Evolutionary conservation across 257 asterid species (phyloP).

Genomic region (Pogostemon cablin): DNA sequence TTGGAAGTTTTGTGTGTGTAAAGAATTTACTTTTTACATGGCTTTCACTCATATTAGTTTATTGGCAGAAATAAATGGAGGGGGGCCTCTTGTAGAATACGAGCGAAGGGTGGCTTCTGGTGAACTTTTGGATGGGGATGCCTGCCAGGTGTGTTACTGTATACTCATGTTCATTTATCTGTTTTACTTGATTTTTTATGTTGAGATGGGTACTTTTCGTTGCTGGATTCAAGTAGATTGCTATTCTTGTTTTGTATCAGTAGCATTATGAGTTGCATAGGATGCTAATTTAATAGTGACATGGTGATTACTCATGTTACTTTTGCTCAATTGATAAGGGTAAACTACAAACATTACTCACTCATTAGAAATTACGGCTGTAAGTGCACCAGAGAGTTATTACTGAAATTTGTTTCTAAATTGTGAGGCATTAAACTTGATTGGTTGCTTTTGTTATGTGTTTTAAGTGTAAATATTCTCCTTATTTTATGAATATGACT

Average conservation of each 20-base stretch:
- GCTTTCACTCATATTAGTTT: conserved; percentile 30
- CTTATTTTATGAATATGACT: background rate
- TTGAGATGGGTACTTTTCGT: conserved; percentile 12
- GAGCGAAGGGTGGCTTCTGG: conserved; percentile 81
- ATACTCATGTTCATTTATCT: background rate
- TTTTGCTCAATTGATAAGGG: conserved; percentile 1
- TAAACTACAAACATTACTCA: background rate
- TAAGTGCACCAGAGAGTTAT: background rate
- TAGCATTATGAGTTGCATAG: background rate
- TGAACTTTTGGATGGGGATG: conserved; percentile 87
- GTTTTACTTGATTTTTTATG: conserved; percentile 1
- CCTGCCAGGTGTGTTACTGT: conserved; percentile 61
- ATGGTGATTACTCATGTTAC: background rate
- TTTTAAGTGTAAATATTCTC: background rate
- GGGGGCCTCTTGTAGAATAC: conserved; percentile 86
- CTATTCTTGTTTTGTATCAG: background rate
- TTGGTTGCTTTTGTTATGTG: background rate
- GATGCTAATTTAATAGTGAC: background rate
- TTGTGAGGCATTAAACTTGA: background rate
- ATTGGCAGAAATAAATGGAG: conserved; percentile 51
- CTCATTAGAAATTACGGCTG: conserved; percentile 5
- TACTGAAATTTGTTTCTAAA: conserved; percentile 14
- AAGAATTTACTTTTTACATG: conserved; percentile 23
- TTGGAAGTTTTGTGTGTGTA: conserved; percentile 18
- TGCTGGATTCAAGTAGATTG: conserved; percentile 10